Conservation (phyloP, 805 yeast species). For the Komagataella pastoris region DNA sequence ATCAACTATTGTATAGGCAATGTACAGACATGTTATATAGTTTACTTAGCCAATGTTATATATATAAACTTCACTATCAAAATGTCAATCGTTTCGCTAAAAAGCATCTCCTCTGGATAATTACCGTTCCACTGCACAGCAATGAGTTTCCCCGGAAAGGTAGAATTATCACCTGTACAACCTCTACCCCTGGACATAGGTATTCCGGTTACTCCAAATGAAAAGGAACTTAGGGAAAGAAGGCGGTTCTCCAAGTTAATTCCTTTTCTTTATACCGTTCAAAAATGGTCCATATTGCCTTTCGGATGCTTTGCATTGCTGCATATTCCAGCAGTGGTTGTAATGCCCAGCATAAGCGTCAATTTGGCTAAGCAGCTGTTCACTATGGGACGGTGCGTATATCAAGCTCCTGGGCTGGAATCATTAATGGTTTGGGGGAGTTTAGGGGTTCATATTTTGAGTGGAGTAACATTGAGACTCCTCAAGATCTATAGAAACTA, state of each 20-base stretch:
- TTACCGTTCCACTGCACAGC: background rate
- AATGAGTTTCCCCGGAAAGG: background rate
- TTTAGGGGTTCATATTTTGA: slow-evolving; percentile 30
- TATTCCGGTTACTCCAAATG: background rate
- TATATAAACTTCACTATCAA: background rate
- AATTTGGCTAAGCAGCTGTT: slow-evolving; percentile 37
- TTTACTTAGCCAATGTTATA: background rate
- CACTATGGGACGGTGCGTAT: slow-evolving; percentile 46
- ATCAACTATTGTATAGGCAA: background rate
- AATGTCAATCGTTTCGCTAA: background rate
- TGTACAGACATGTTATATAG: background rate
- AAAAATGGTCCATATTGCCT: slow-evolving; percentile 48
- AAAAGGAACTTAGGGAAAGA: background rate
- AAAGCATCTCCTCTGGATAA: background rate
- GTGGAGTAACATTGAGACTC: slow-evolving; percentile 36
- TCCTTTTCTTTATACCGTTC: slow-evolving; percentile 18
- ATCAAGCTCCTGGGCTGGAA: slow-evolving; percentile 43
- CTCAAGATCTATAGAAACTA: slow-evolving; percentile 19
- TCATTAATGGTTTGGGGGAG: slow-evolving; percentile 31
- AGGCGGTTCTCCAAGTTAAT: slow-evolving; percentile 2
- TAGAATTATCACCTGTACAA: background rate
- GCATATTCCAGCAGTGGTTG: slow-evolving; percentile 40
- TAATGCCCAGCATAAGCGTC: slow-evolving; percentile 35
- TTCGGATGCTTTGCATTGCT: slow-evolving; percentile 43
- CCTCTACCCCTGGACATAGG: background rate